phyloP scores from a whole-genome alignment of 2,329 filamentous ascomycete genomes.

The Microcera coccophila region DNA sequence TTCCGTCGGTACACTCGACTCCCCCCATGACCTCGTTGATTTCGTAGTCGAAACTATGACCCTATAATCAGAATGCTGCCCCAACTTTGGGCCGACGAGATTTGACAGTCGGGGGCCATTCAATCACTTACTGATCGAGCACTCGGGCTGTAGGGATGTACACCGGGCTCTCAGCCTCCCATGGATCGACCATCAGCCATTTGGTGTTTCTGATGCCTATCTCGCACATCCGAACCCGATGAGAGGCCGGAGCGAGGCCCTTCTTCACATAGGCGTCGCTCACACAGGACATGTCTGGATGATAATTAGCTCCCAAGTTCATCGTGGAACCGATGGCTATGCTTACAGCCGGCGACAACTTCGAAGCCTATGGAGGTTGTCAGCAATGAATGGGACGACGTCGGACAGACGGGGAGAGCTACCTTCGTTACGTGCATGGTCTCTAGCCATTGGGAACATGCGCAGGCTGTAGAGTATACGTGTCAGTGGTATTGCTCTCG shows the following conservation, averaged over 20 bases:
- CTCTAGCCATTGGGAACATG: slow-evolving; percentile 84
- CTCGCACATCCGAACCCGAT: slow-evolving; percentile 70
- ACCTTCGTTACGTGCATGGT: slow-evolving; percentile 60
- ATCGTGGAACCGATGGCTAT: too few species aligned
- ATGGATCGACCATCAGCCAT: slow-evolving; percentile 77
- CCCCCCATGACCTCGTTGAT: slow-evolving; percentile 78
- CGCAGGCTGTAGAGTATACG: slow-evolving; percentile 58
- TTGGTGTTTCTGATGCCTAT: slow-evolving; percentile 73
- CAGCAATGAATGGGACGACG: neutral
- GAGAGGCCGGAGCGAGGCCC: slow-evolving; percentile 35
- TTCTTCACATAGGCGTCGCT: slow-evolving; percentile 37
- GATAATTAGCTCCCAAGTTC: neutral
- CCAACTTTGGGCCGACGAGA: too few species aligned
- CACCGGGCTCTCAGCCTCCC: slow-evolving; percentile 75
- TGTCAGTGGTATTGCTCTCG: too few species aligned
- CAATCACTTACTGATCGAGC: slow-evolving; percentile 58
- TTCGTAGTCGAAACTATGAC: slow-evolving; percentile 86
- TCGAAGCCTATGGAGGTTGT: slow-evolving; percentile 54
- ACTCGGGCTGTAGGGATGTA: slow-evolving; percentile 89
- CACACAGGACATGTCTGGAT: slow-evolving; percentile 25
- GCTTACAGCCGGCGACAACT: slow-evolving; percentile 69
- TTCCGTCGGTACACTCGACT: slow-evolving; percentile 64
- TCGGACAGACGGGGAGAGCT: neutral
- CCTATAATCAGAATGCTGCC: too few species aligned
- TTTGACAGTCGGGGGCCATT: neutral